phyloP scores from a whole-genome alignment of 2,329 filamentous ascomycete species.

The Fusarium oligoseptatum region DNA sequence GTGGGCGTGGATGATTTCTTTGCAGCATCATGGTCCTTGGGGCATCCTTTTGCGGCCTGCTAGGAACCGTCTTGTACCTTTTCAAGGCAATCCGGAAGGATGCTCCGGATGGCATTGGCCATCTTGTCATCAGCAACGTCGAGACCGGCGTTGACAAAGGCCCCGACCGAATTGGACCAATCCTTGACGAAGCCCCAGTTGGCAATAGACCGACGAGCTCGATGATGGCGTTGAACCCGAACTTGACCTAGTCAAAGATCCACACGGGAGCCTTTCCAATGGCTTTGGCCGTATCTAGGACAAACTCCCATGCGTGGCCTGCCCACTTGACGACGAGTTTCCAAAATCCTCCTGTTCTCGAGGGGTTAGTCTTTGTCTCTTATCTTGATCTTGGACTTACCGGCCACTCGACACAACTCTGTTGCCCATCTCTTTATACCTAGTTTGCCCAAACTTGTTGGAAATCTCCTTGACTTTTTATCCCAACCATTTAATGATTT shows the following conservation, averaged over 20 bases:
- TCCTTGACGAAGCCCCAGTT: neutral
- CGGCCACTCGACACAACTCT: neutral
- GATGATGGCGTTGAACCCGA: neutral
- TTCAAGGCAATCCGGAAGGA: neutral
- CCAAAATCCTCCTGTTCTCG: too few species aligned
- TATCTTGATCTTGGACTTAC: too few species aligned
- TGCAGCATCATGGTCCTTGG: neutral
- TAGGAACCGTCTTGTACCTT: neutral
- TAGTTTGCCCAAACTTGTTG: neutral
- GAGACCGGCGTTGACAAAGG: neutral
- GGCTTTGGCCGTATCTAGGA: neutral
- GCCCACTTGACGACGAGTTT: neutral
- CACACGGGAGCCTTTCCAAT: neutral
- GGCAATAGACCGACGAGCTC: neutral
- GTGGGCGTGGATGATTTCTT: neutral
- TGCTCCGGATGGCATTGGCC: neutral
- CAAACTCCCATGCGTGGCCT: neutral
- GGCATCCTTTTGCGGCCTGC: neutral
- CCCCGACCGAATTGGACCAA: neutral
- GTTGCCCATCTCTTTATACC: neutral
- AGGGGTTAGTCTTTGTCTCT: too few species aligned
- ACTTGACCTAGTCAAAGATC: neutral
- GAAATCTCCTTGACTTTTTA: neutral
- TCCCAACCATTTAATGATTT: neutral
- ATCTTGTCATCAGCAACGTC: neutral